Conservation (phyloP, 345 rosid genomes). For the Bretschneidera sinensis region DNA sequence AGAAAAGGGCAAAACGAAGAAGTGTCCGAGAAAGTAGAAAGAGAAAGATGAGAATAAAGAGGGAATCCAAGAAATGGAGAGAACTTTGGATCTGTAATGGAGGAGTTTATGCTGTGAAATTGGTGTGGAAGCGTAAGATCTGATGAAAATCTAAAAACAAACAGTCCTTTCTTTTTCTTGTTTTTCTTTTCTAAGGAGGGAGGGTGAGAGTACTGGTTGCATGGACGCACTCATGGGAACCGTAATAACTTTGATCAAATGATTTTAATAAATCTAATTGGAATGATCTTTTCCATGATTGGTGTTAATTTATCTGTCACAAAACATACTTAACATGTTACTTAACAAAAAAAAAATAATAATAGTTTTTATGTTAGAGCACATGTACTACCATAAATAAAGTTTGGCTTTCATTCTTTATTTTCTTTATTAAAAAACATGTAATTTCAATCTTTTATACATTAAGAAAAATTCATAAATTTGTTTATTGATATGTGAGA, state of each 20-base stretch:
- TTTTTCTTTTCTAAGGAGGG: neutral
- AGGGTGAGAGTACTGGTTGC: neutral
- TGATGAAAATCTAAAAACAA: neutral
- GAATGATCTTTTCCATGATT: neutral
- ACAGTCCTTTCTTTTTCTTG: neutral
- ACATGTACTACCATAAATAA: no score
- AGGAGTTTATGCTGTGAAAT: neutral
- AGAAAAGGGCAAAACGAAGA: neutral
- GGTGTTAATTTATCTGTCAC: neutral
- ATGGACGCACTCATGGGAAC: neutral
- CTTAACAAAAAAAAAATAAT: no score
- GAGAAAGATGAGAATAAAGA: conserved; percentile 14
- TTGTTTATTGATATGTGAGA: no score
- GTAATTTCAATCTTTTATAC: no score
- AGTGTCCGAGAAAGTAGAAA: conserved; percentile 10
- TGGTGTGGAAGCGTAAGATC: neutral
- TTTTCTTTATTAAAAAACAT: no score
- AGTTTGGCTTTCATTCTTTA: no score
- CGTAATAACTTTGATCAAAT: neutral
- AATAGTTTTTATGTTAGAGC: no score
- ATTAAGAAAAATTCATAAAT: no score
- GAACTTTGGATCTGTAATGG: conserved; percentile 32
- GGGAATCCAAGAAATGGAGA: conserved; percentile 41
- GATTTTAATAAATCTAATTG: no score
- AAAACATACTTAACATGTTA: no score